Conservation (phyloP, 768 basidiomycete species). For the Tylopilus balloui region DNA sequence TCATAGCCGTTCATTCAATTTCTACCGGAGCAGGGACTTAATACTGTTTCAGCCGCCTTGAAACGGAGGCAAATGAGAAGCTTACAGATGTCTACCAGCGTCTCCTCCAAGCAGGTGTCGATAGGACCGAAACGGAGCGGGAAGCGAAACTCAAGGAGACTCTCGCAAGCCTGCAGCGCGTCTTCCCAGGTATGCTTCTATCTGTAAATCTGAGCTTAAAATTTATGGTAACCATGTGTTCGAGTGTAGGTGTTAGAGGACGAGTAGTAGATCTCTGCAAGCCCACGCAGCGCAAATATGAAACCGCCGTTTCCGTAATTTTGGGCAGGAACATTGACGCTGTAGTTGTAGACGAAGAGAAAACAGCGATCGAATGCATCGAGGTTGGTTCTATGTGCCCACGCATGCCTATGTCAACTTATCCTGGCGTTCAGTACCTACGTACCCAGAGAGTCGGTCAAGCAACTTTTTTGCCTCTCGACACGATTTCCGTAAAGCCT, state of each 20-base stretch:
- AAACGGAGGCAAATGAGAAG: slow-evolving; percentile 90
- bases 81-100: slow-evolving; percentile 77
- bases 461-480: slow-evolving; percentile 98
- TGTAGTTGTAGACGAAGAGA: slow-evolving; percentile 94
- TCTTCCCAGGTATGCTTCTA: slow-evolving; percentile 71
- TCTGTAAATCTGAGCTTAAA: not conserved
- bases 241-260: slow-evolving; percentile 73
- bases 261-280: slow-evolving; percentile 93
- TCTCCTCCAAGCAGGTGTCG: slow-evolving; percentile 85
- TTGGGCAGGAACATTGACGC: slow-evolving; percentile 94
- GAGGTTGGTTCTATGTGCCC: slow-evolving; percentile 49
- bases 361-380: slow-evolving; percentile 95
- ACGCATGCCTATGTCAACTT: not conserved
- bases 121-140: slow-evolving; percentile 80
- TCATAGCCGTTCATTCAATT: not conserved
- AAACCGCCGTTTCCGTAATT: slow-evolving; percentile 85
- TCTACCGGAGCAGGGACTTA: not conserved
- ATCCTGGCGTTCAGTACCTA: slow-evolving; percentile 63
- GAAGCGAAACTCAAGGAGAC: slow-evolving; percentile 85
- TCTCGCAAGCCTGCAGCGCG: slow-evolving; percentile 72
- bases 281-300: slow-evolving; percentile 88
- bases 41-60: slow-evolving; percentile 61
- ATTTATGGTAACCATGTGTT: not conserved
- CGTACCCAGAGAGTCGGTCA: slow-evolving; percentile 92
- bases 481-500: slow-evolving; percentile 92